These are phyloP conservation scores for Candida tammaniensis DNA, from an alignment of 805 yeast species.

Conservation along the genomic window DNA sequence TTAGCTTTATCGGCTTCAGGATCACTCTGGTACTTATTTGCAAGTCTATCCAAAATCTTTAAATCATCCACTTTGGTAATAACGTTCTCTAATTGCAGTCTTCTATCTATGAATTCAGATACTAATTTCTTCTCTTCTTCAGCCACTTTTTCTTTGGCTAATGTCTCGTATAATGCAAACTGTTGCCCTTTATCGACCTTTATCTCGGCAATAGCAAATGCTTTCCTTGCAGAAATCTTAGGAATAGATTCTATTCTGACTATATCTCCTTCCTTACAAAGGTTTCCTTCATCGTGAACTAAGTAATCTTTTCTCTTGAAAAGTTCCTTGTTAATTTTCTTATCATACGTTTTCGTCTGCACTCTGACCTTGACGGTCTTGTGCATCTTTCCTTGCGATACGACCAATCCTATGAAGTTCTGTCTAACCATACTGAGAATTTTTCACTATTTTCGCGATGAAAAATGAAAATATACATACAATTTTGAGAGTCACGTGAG, in stretches of 20 bases:
- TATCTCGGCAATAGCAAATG: constrained; percentile 90
- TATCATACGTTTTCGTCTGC: constrained; percentile 70
- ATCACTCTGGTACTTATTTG: constrained; percentile 23
- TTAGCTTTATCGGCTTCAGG: constrained; percentile 12
- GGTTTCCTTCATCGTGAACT: constrained; percentile 90
- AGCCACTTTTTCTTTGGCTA: constrained; percentile 66
- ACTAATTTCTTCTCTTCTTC: constrained; percentile 63
- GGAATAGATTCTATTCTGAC: constrained; percentile 90
- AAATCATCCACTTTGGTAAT: constrained; percentile 38
- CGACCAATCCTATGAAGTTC: constrained; percentile 87
- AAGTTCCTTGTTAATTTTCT: constrained; percentile 69
- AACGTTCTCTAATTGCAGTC: constrained; percentile 21
- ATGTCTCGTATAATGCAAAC: constrained; percentile 72
- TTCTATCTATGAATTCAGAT: constrained; percentile 51
- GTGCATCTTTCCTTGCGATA: constrained; percentile 93
- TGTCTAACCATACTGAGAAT: constrained; percentile 70
- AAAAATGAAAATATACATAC: not conserved
- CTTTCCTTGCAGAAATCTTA: constrained; percentile 77
- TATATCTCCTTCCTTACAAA: constrained; percentile 92
- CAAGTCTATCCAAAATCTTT: constrained; percentile 30
- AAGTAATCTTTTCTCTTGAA: constrained; percentile 77
- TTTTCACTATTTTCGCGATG: constrained; percentile 3
- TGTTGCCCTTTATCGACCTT: constrained; percentile 87
- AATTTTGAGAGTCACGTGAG: no score
- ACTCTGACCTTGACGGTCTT: constrained; percentile 94